Evolutionary conservation across 2,329 filamentous ascomycete genomes (phyloP).

Genomic region (Penicillium sp.): DNA sequence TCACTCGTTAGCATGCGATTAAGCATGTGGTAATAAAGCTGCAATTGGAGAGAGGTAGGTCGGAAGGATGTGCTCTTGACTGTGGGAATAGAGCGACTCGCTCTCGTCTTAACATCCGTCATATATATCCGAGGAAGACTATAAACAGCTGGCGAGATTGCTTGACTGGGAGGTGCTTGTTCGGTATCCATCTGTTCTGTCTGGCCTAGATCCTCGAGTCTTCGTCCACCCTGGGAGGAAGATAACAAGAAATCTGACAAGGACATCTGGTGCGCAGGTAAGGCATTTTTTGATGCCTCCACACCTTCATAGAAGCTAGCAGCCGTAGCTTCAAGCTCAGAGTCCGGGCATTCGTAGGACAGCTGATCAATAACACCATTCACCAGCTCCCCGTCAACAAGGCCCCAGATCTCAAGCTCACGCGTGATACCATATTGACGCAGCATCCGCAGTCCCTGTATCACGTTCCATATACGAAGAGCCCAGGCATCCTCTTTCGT

Average conservation of each 20-base stretch:
- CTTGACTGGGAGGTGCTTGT: neutral
- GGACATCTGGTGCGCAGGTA: constrained; percentile 48
- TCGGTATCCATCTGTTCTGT: constrained; percentile 11
- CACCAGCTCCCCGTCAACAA: constrained; percentile 77
- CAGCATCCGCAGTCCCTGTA: constrained; percentile 77
- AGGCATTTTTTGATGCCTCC: constrained; percentile 34
- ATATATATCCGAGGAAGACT: constrained; percentile 63
- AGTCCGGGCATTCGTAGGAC: constrained; percentile 73
- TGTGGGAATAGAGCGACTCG: constrained; percentile 62
- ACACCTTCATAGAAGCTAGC: constrained; percentile 41
- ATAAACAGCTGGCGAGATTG: constrained; percentile 22
- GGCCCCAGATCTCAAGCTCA: constrained; percentile 82
- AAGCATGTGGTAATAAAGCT: constrained; percentile 86
- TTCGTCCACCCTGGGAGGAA: constrained; percentile 36
- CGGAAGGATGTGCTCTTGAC: constrained; percentile 61
- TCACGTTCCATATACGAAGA: constrained; percentile 83
- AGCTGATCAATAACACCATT: constrained; percentile 90
- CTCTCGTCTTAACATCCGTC: constrained; percentile 83
- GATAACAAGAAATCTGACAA: constrained; percentile 47
- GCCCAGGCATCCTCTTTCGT: constrained; percentile 82
- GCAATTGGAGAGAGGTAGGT: constrained; percentile 81
- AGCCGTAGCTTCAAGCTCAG: constrained; percentile 65
- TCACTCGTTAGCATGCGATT: constrained; percentile 68
- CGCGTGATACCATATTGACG: constrained; percentile 70
- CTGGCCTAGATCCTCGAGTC: constrained; percentile 31